Base-by-base conservation (phyloP, 345 rosid species). In the Leavenworthia alabamica region DNA sequence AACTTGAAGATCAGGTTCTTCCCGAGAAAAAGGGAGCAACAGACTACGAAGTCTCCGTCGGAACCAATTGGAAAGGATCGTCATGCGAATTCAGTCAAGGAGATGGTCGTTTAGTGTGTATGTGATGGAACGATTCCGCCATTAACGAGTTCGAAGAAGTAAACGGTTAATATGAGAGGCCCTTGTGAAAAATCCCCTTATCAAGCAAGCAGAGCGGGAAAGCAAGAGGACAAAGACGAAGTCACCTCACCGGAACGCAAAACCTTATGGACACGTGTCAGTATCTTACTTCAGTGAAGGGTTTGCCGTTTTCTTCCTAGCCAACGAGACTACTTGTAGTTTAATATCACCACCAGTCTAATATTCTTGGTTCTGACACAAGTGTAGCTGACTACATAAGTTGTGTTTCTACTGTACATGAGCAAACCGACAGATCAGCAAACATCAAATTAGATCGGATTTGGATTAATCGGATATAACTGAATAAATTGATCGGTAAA, bases 1-100 rank as follows among this genome's bases (percentile, higher is more conserved):
- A 39, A 88, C 64, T 7, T 79, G 82, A 41, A 88, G 77, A 31
- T 82, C 87, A 60, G 89, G 96, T 47, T 78, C 85, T 23, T 80
- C 82, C 37, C 46, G 75, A 62, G 88, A 81, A 87, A 86, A 86
- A 28, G 92, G 83, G 37, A 59, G 83, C 65, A 91, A 71, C 10
- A 79, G 80, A 65, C 88, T 71, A 42, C 67, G 70, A 14, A 91
- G 79, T 69, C 74, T 74, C 79, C 82, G 82, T 55, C 71, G 77
- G 46, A 86, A 17, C 23, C 75, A 20, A 45, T 72, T 55, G 72
- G 65, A 45, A 62, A 80, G 57, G 68, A 88, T 67, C 88, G 80
- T 80, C 40, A 61, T 62, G 60, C 51, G 39, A 40, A 72, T 28
- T 48, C 45, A 22, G 16, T 60, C 61, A 32, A 61, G 11, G 9